A percentile compares a stretch with the other conserved stretches of the same genome.
Conservation (phyloP, 345 rosid genomes). For the Salix viminalis region DNA sequence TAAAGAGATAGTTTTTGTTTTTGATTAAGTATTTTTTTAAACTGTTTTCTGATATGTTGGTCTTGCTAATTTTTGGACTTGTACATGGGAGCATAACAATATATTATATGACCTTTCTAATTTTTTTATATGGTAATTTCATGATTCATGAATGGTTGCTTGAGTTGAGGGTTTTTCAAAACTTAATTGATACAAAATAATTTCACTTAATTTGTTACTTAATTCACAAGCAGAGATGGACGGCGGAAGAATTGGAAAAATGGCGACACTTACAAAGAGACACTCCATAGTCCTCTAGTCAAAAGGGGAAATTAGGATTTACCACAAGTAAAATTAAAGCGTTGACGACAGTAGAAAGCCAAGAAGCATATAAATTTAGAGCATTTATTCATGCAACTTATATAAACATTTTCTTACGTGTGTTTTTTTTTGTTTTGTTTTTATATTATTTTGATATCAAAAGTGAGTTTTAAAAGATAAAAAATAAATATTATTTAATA, state of each 20-base stretch:
- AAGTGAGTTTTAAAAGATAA: too few relatives aligned
- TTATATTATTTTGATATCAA: too few relatives aligned
- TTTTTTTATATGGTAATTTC: too few relatives aligned
- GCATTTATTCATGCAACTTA: not conserved
- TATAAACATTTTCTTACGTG: too few relatives aligned
- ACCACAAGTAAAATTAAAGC: not conserved
- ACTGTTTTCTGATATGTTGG: not conserved
- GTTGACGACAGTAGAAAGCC: not conserved
- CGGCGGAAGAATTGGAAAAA: not conserved
- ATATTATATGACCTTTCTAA: too few relatives aligned
- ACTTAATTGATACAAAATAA: not conserved
- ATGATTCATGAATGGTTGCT: too few relatives aligned
- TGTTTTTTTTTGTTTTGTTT: too few relatives aligned
- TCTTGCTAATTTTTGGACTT: not conserved
- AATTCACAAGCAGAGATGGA: not conserved
- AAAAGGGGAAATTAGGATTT: not conserved
- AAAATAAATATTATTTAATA: too few relatives aligned
- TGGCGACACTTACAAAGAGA: not conserved
- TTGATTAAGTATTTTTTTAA: not conserved
- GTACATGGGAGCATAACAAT: too few relatives aligned
- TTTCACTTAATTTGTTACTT: not conserved
- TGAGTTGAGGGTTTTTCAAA: too few relatives aligned
- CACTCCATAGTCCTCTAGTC: not conserved
- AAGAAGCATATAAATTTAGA: not conserved
- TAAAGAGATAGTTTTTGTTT: too few relatives aligned